These are phyloP conservation scores for Plasmodium malariae DNA, from an alignment of 169 alveolate genomes.

Conservation along the genomic window DNA sequence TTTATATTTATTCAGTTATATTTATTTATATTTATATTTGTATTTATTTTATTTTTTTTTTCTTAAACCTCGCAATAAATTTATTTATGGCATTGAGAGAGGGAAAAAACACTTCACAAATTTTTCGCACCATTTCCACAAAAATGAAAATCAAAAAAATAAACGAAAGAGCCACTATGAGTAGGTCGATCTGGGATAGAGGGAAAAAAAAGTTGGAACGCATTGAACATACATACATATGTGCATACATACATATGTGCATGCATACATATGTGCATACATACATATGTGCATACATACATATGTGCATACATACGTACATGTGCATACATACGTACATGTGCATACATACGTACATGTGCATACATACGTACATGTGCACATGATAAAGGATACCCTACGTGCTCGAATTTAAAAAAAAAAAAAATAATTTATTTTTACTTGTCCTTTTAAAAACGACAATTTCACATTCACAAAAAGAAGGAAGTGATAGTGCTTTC, in stretches of 20 bases:
- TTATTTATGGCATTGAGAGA: background rate
- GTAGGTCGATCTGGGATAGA: constrained; percentile 16
- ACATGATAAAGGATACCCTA: background rate
- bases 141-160: constrained; percentile 13
- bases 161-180: constrained; percentile 15
- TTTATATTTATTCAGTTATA: no score
- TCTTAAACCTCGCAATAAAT: constrained; percentile 22
- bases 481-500: constrained; percentile 63
- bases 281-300: background rate
- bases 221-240: background rate
- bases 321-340: no score
- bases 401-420: background rate
- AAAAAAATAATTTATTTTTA: constrained; percentile 1
- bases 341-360: no score
- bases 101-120: background rate
- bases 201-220: background rate
- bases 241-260: background rate
- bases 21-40: background rate
- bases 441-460: constrained; percentile 12
- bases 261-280: background rate
- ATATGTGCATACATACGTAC: no score
- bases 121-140: constrained; percentile 25
- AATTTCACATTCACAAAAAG: constrained; percentile 17
- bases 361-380: no score
- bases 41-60: background rate